Base-by-base conservation (phyloP, 2,329 filamentous ascomycete genomes). In the Chaetomium olivaceum region DNA sequence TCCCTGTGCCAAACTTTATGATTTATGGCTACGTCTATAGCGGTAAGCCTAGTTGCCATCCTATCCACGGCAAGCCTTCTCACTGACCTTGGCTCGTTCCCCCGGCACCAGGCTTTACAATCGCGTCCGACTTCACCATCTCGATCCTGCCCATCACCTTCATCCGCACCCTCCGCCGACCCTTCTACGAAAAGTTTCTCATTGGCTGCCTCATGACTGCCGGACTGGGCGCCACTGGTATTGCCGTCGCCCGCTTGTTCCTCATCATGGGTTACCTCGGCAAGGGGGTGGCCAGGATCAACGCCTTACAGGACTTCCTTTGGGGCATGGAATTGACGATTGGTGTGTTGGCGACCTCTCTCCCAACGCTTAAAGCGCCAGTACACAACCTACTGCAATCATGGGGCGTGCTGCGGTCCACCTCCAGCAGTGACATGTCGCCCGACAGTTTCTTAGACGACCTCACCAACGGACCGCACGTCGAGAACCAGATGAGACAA, bases 301-400 rank as follows among this genome's bases (percentile, higher is more conserved):
- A 61, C 33, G 25, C 54, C 31, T 2, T 29, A 21, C 59, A 61
- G 59, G 59, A 61, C 50, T 46, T 61, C 21, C 59, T 61, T 33
- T 61, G 59, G 59, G 59, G 59, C 23, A 43, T 61, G 59, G 59
- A 61, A 16, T 50, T 61, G 33, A 61, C 59, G 23, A 61, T 61
- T 5, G 59, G 59, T 8, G 50, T 61, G 9, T 14, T 61, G 59
- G 27, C 59, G 50, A 36, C 59, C 16, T 61, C 59, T 3, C 11
- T 61, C 33, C 59, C 59, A 23, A 23, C 59, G 21, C 59, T 61
- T 31, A 61, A 61, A 23, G 59, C 59, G 23, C 59, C 59, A 9
- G 23, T 54, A 19, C 59, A 61, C 16, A 23, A 19, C 50, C 9
- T 61, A 14, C 14, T 61, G 59, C n/a, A 21, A 21, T 61, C 59